Base-by-base conservation (phyloP, 352 stramenopile genomes). In the Elongisporangium undulatum region DNA sequence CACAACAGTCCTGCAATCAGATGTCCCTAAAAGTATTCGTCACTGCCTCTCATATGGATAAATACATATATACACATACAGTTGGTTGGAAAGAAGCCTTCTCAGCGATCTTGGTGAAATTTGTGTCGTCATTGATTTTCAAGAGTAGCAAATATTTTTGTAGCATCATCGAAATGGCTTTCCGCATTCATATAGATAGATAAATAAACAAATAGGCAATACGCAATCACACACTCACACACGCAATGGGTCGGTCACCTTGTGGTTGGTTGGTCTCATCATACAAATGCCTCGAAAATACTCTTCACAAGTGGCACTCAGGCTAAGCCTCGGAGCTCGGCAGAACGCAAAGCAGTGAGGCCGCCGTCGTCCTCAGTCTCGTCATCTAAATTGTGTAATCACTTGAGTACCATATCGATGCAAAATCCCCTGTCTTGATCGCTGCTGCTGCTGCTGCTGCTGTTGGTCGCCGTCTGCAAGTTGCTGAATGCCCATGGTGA, bases 61-160 rank as follows among this genome's bases (percentile, higher is more conserved):
- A 24, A 61, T 15, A 20, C 17, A 62, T 26, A 26, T 26, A 48
- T 17, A 48, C 51, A 57, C 34, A 56, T 39, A 80, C 81, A 87
- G 20, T 24, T 61, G 54, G 26, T 90, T 87, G n/a, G n/a, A n/a
- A n/a, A 48, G 22, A 21, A 51, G 68, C 74, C 69, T 87, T 94
- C 82, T 94, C 82, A 94, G 85, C 82, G 85, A 94, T 94, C 85
- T 94, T 94, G 85, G 85, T 94, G 85, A 92, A 26, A 64, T 72
- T 68, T 65, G 72, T 94, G 85, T 94, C 85, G 80, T 94, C 85
- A 94, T 82, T 73, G 73, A 76, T 87, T 75, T 73, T 94, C 85
- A 77, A 94, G 85, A 94, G 85, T 94, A 94, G 85, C 85, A 94
- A 94, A 94, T 94, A 94, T 92, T 81, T 89, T 84, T 69, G 10